Percentiles rank a stretch among this genome's conserved stretches.
phyloP scores from a whole-genome alignment of 1,284 basidiomycete genomes.

The Rhodotorula sp. region DNA sequence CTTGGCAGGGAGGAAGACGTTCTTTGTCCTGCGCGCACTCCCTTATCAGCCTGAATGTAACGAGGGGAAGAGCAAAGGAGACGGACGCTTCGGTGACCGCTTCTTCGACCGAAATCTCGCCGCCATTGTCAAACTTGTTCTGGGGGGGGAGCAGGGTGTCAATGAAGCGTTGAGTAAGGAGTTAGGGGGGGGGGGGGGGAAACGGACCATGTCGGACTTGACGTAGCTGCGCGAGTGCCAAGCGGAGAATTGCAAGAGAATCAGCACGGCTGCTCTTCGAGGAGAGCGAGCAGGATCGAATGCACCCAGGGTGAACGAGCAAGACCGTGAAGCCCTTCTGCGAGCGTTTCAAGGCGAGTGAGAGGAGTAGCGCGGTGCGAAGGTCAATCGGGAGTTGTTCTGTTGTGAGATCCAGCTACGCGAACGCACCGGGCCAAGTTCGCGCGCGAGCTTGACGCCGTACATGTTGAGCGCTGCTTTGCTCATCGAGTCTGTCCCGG shows the following conservation, averaged over 20 bases:
- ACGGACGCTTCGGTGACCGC: constrained; percentile 9
- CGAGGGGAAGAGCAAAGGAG: neutral
- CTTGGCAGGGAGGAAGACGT: constrained; percentile 20
- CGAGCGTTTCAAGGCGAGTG: neutral
- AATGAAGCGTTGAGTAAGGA: neutral
- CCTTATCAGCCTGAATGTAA: neutral
- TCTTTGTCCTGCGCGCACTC: constrained; percentile 13
- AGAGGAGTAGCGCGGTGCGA: neutral
- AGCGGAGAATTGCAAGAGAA: neutral
- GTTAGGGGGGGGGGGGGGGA: neutral
- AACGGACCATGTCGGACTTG: neutral
- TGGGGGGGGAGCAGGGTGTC: neutral
- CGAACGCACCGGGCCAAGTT: constrained; percentile 15
- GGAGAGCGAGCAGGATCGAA: too few relatives aligned
- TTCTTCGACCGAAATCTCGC: constrained; percentile 23
- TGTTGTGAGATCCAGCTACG: too few relatives aligned
- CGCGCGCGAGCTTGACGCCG: constrained; percentile 26
- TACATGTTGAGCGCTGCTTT: constrained; percentile 37
- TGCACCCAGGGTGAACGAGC: constrained; percentile 27
- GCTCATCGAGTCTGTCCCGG: constrained; percentile 18
- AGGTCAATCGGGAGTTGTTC: neutral
- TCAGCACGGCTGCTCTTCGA: neutral
- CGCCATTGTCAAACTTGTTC: constrained; percentile 21
- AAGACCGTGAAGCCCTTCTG: constrained; percentile 10
- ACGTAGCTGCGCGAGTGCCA: neutral